phyloP scores from a whole-genome alignment of 2,329 filamentous ascomycete genomes.

The Aurifilum marmelostoma region DNA sequence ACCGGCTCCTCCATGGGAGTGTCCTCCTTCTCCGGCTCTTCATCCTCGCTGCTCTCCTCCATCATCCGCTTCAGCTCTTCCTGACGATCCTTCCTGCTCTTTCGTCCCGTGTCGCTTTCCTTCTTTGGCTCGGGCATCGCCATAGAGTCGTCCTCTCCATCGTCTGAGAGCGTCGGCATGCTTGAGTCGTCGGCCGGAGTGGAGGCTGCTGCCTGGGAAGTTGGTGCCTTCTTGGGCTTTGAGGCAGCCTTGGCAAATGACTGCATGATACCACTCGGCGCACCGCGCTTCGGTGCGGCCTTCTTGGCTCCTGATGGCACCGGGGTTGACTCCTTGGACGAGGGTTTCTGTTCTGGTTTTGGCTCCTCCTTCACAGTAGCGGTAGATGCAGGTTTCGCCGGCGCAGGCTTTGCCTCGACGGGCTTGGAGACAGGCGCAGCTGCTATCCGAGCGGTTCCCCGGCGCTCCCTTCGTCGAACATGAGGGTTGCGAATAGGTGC shows the following conservation, averaged over 20 bases:
- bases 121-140: slow-evolving; percentile 49
- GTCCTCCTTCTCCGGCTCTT: slow-evolving; percentile 25
- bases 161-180: slow-evolving; percentile 55
- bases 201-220: slow-evolving; percentile 42
- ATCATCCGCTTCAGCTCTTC: slow-evolving; percentile 63
- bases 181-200: slow-evolving; percentile 50
- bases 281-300: slow-evolving; percentile 57
- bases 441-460: slow-evolving; percentile 37
- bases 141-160: slow-evolving; percentile 57
- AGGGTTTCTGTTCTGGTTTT: slow-evolving; percentile 38
- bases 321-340: slow-evolving; percentile 42
- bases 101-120: slow-evolving; percentile 38
- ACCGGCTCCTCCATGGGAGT: slow-evolving; percentile 37
- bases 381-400: slow-evolving; percentile 31
- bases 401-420: slow-evolving; percentile 39
- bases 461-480: slow-evolving; percentile 57
- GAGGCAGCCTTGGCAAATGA: slow-evolving; percentile 71
- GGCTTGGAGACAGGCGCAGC: slow-evolving; percentile 36
- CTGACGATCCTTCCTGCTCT: slow-evolving; percentile 64
- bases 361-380: slow-evolving; percentile 41
- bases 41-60: slow-evolving; percentile 31
- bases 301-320: slow-evolving; percentile 44
- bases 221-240: slow-evolving; percentile 53
- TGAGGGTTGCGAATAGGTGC: slow-evolving; percentile 76
- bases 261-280: slow-evolving; percentile 70